Evolutionary conservation across 805 yeast species (phyloP), one percentile per base, ranked within the genome.

Genomic region (Barnettozyma sp.): DNA sequence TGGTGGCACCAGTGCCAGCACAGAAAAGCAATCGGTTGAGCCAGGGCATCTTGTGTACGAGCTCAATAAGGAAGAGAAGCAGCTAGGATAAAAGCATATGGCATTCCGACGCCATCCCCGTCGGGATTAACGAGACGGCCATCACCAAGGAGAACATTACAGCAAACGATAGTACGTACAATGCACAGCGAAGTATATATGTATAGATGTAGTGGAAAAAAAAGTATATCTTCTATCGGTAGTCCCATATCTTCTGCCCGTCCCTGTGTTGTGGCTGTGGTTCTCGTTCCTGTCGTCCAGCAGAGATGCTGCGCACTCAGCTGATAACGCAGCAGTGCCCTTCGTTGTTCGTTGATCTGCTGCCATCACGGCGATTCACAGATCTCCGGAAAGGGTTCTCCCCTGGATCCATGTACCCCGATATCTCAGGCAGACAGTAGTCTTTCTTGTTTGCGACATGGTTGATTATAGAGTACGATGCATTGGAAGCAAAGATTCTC

Each of bases 401-500:
- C 6, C 64, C 66, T 12, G 59, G 59, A 14, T 42, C 35, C 26
- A 65, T 54, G 37, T 53, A 53, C 4, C 70, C 70, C 60, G 68
- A 64, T 2, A 65, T 32, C 27, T 60, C 66, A 1, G 70, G 66
- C 5, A 65, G 24, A 2, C 60, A 45, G 40, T 57, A 65, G 39
- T 66, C 70, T 31, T 48, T 57, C 19, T 54, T 51, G 16, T 49
- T 52, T 13, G 59, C 50, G 3, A 61, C 55, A 35, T 59, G 60
- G 30, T 63, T 55, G 6, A 64, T 62, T n/a, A 66, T 56, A 35
- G 68, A 56, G 24, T 70, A 58, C 7, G 78, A 71, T 7, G 82
- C 81, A 47, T 72, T 71, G 5, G 84, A 76, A 7, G 82, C 78
- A 22, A 77, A 73, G 3, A 78, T 73, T 41, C 87, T 61, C 10